Conservation (phyloP, 2,329 filamentous ascomycete species). For the Anisogramma anomala region DNA sequence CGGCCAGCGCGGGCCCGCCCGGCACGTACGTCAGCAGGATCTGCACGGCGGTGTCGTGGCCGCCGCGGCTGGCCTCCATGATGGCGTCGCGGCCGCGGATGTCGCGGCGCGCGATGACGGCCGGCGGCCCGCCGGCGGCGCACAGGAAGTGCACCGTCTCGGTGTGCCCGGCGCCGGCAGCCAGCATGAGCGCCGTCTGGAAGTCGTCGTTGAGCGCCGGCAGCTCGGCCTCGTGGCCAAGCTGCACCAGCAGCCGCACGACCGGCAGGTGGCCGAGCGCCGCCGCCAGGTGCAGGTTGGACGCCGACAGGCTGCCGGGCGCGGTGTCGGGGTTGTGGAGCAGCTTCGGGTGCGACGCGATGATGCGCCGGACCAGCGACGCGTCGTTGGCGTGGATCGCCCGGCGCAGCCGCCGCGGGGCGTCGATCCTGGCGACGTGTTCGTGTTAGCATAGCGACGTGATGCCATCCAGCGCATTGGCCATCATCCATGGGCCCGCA, state of each 20-base stretch:
- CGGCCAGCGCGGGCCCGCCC: slow-evolving; percentile 38
- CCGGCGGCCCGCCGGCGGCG: slow-evolving; percentile 44
- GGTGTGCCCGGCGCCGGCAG: slow-evolving; percentile 56
- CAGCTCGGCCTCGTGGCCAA: slow-evolving; percentile 56
- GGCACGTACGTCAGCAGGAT: slow-evolving; percentile 51
- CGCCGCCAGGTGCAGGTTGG: slow-evolving; percentile 71
- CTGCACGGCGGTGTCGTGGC: slow-evolving; percentile 54
- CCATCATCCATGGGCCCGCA: not conserved
- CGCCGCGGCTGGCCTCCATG: slow-evolving; percentile 50
- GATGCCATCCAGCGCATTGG: too few relatives aligned
- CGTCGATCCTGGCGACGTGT: slow-evolving; percentile 53
- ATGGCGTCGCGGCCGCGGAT: slow-evolving; percentile 59
- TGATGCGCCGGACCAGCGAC: slow-evolving; percentile 63
- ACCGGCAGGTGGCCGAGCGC: slow-evolving; percentile 59
- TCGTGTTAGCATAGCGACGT: not conserved
- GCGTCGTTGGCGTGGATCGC: slow-evolving; percentile 67
- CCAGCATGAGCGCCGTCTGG: slow-evolving; percentile 74
- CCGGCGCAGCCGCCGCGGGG: slow-evolving; percentile 64
- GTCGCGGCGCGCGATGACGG: slow-evolving; percentile 54
- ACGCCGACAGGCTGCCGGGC: slow-evolving; percentile 60
- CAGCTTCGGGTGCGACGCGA: slow-evolving; percentile 57
- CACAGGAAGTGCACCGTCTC: slow-evolving; percentile 65
- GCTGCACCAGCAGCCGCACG: slow-evolving; percentile 56
- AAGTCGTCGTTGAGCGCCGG: slow-evolving; percentile 68
- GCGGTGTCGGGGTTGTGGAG: slow-evolving; percentile 71